These are phyloP conservation scores for Picochlorum sp. DNA, from an alignment of 139 green algal species.

Conservation along the genomic window DNA sequence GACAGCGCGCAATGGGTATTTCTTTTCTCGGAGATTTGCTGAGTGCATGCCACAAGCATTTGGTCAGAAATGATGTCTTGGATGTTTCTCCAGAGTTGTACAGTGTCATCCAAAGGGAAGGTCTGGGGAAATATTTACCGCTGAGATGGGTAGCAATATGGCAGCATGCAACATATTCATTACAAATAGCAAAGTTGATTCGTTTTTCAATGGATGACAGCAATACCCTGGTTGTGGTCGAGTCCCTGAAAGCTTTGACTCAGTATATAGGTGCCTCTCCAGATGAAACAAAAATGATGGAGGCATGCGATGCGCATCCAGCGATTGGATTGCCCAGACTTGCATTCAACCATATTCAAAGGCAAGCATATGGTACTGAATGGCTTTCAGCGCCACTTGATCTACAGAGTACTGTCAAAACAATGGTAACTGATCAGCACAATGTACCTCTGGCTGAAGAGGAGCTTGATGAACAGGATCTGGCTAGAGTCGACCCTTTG, in stretches of 20 bases:
- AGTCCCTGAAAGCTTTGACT: slow-evolving; percentile 30
- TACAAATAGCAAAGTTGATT: slow-evolving; percentile 30
- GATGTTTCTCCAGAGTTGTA: not conserved
- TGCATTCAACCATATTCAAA: slow-evolving; percentile 10
- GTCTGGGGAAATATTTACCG: not conserved
- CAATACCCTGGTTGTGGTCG: slow-evolving; percentile 17
- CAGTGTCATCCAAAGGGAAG: not conserved
- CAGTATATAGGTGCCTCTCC: slow-evolving; percentile 16
- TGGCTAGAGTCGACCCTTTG: slow-evolving; percentile 43
- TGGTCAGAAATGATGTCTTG: not conserved
- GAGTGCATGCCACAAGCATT: not conserved
- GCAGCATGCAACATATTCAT: slow-evolving; percentile 29
- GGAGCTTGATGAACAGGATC: slow-evolving; percentile 28
- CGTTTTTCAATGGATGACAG: slow-evolving; percentile 49
- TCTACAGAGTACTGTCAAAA: not conserved
- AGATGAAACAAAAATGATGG: slow-evolving; percentile 17
- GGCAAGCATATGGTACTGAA: not conserved
- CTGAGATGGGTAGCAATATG: slow-evolving; percentile 40
- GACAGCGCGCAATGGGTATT: slow-evolving; percentile 40
- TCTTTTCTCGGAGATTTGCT: slow-evolving; percentile 36
- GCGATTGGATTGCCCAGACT: slow-evolving; percentile 13
- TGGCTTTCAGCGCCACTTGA: slow-evolving; percentile 10
- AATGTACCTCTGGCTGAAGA: slow-evolving; percentile 10
- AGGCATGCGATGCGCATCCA: slow-evolving; percentile 17
- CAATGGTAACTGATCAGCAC: not conserved